A percentile compares a stretch with the other conserved stretches of the same genome.
Conservation (phyloP, 2,329 filamentous ascomycete species). For the Alternaria novae-zelandiae region DNA sequence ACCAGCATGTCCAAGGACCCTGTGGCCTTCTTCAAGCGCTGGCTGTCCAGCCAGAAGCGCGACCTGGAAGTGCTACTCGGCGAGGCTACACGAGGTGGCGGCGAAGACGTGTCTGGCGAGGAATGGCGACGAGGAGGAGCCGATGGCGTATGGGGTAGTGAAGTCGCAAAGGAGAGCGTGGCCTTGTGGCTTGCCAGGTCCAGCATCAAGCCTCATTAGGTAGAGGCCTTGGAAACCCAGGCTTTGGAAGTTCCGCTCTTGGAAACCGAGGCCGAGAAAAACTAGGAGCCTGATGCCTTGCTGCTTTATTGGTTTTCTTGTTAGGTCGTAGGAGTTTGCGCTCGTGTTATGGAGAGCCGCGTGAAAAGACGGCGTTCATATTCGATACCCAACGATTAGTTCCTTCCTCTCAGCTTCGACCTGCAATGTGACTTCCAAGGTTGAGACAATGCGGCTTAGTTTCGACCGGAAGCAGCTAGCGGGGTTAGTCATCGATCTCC, state of each 20-base stretch:
- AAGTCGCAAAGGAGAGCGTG: slow-evolving; percentile 67
- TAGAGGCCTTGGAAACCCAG: not conserved
- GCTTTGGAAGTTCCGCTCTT: not conserved
- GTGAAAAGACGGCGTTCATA: slow-evolving; percentile 15
- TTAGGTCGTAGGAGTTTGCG: not conserved
- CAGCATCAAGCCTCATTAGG: slow-evolving; percentile 41
- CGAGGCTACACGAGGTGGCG: slow-evolving; percentile 69
- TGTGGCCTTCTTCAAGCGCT: slow-evolving; percentile 80
- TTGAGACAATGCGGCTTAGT: not conserved
- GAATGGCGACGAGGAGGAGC: slow-evolving; percentile 73
- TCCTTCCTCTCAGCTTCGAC: slow-evolving; percentile 2
- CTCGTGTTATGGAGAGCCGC: not conserved
- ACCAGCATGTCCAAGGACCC: slow-evolving; percentile 80
- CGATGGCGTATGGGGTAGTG: slow-evolving; percentile 68
- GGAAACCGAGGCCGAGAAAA: not conserved
- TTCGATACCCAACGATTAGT: slow-evolving; percentile 21
- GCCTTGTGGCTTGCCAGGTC: slow-evolving; percentile 62
- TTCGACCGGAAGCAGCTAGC: not conserved
- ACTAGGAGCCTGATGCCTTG: not conserved
- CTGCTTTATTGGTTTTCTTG: not conserved
- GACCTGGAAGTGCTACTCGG: slow-evolving; percentile 89
- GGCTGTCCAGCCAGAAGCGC: slow-evolving; percentile 89
- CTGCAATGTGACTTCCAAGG: not conserved
- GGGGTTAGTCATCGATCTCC: not conserved
- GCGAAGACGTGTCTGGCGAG: slow-evolving; percentile 61